Conservation (phyloP, 441 rosid genomes). For the Euphorbia schlechtendalii region DNA sequence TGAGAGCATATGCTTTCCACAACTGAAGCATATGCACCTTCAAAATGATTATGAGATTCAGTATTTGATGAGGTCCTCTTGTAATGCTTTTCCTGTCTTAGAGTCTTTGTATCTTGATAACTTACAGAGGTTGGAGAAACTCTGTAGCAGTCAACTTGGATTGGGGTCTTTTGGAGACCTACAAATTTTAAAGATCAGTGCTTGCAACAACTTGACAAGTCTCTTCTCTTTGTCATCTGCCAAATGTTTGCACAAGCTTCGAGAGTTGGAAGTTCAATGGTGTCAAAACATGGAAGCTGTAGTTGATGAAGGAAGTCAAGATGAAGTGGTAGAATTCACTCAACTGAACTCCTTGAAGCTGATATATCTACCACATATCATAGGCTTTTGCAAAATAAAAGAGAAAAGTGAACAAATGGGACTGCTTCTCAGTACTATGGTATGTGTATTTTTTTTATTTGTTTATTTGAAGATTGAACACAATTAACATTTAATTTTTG, state of each 20-base stretch:
- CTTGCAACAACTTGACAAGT: neutral
- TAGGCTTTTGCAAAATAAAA: neutral
- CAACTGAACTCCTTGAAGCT: neutral
- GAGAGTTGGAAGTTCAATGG: neutral
- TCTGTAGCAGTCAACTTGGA: constrained; percentile 3
- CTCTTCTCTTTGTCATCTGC: neutral
- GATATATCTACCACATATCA: neutral
- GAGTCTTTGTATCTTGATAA: neutral
- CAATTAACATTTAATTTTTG: too few species aligned
- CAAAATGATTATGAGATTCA: neutral
- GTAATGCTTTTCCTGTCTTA: neutral
- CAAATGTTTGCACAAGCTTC: neutral
- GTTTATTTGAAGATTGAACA: neutral
- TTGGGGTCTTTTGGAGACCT: neutral
- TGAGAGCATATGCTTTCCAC: neutral
- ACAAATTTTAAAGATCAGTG: neutral
- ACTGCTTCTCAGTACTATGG: too few species aligned
- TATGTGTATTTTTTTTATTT: too few species aligned
- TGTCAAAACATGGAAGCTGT: too few species aligned
- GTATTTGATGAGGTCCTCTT: neutral
- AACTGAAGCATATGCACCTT: neutral
- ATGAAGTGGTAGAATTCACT: too few species aligned
- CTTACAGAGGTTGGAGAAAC: neutral
- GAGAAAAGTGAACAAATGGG: too few species aligned
- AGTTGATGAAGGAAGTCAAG: too few species aligned